Percentiles rank a stretch among this genome's conserved stretches.
Conservation (phyloP, 371 early-diverging fungal genomes). For the Mucor sp. region DNA sequence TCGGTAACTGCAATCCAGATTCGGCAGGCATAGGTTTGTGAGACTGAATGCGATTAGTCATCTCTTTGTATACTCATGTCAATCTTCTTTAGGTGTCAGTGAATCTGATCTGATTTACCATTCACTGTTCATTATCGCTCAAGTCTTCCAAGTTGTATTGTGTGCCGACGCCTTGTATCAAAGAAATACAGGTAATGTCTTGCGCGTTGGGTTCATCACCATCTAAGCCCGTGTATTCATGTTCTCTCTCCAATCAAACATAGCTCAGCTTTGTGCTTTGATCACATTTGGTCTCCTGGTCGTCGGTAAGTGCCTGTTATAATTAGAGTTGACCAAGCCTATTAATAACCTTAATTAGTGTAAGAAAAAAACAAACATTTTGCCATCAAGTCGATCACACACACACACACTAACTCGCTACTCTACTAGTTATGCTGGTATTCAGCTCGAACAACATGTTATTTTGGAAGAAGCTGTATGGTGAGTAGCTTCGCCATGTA, state of each 20-base stretch:
- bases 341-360: neutral
- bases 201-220: neutral
- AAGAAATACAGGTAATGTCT: slow-evolving; percentile 45
- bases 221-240: neutral
- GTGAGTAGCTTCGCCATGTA: no score
- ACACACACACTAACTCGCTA: neutral
- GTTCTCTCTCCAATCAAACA: neutral
- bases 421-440: slow-evolving; percentile 46
- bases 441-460: slow-evolving; percentile 54
- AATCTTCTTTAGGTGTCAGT: slow-evolving; percentile 36
- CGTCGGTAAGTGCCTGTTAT: slow-evolving; percentile 28
- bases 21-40: slow-evolving; percentile 13
- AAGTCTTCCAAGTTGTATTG: slow-evolving; percentile 49
- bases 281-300: slow-evolving; percentile 48
- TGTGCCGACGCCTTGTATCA: slow-evolving; percentile 50
- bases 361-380: neutral
- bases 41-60: neutral
- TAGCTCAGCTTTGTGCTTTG: slow-evolving; percentile 47
- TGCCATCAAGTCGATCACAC: no score
- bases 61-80: neutral
- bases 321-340: neutral
- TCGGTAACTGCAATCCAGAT: slow-evolving; percentile 31
- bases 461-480: slow-evolving; percentile 52
- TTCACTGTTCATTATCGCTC: slow-evolving; percentile 47
- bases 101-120: slow-evolving; percentile 60